phyloP scores from a whole-genome alignment of 495 filamentous ascomycete species.

The Penicillium chermesinum region DNA sequence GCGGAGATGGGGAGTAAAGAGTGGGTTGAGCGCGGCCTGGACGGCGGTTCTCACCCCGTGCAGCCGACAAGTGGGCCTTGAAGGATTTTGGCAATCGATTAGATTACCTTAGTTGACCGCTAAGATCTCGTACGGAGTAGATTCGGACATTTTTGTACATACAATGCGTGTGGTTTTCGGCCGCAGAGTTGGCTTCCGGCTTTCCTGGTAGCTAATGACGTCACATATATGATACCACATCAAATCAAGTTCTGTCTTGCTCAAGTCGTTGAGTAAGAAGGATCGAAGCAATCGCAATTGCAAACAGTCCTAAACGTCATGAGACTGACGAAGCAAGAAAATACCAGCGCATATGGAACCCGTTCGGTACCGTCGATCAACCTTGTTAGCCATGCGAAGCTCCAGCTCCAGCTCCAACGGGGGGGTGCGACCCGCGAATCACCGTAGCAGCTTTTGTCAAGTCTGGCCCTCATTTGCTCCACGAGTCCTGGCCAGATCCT shows the following conservation, averaged over 20 bases:
- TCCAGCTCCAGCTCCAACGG: background rate
- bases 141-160: background rate
- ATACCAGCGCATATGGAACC: too few relatives aligned
- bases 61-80: background rate
- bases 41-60: constrained; percentile 44
- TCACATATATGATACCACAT: background rate
- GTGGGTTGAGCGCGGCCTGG: constrained; percentile 90
- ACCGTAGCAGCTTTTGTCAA: background rate
- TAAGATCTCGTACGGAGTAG: background rate
- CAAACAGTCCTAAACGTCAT: too few relatives aligned
- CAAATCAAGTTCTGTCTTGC: background rate
- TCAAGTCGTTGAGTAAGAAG: constrained; percentile 48
- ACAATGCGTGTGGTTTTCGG: too few relatives aligned
- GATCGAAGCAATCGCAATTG: too few relatives aligned
- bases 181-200: too few relatives aligned
- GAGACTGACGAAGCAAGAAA: background rate
- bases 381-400: background rate
- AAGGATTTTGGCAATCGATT: constrained; percentile 39
- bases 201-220: too few relatives aligned
- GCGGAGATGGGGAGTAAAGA: constrained; percentile 89
- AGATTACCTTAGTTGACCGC: too few relatives aligned
- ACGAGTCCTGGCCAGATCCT: background rate
- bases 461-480: background rate
- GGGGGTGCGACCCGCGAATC: background rate
- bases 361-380: too few relatives aligned